Base-by-base conservation (phyloP, 2,329 filamentous ascomycete species). In the Ophiostoma novo-ulmi region DNA sequence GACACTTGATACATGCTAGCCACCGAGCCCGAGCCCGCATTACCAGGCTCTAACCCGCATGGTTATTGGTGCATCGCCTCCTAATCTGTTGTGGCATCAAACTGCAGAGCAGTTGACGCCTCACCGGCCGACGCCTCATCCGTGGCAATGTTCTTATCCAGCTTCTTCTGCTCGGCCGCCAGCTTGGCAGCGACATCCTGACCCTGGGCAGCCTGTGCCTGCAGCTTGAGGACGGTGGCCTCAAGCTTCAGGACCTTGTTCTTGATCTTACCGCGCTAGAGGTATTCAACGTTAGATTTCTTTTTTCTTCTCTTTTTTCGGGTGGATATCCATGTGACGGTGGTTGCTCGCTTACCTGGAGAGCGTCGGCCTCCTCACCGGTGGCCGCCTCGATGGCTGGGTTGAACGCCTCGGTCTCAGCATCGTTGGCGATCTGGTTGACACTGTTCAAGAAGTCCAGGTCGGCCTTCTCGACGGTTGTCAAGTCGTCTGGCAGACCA, bases 181-280 rank as follows among this genome's bases (percentile, higher is more conserved):
- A 58, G 52, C 52, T 58, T 58, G 52, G n/a, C 3, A 7, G 52
- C 52, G 11, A 58, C 52, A 26, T 58, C 22, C n/a, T 58, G 22
- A 22, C 52, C 52, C 52, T 58, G 52, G 52, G 52, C 52, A 3
- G 52, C 52, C 52, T 58, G 52, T 3, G 52, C 52, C 52, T 58
- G 52, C 52, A 58, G 52, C 52, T 58, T 58, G 52, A 58, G 52
- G 52, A 58, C 52, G 52, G 52, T 58, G 17, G 52, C 52, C 52
- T 58, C 52, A 22, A 58, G 52, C 52, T 58, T 58, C n/a, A 58
- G 52, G 52, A 58, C 52, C 52, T 58, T 58, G 52, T 58, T 58
- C 52, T 58, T 58, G 52, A 58, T 58, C 52, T 58, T 58, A 22
- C 52, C 52, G 52, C 52, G 52, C 52, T 58, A 26, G 8, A 26